Conservation (phyloP, 2,329 filamentous ascomycete genomes). For the Talaromyces sp. region DNA sequence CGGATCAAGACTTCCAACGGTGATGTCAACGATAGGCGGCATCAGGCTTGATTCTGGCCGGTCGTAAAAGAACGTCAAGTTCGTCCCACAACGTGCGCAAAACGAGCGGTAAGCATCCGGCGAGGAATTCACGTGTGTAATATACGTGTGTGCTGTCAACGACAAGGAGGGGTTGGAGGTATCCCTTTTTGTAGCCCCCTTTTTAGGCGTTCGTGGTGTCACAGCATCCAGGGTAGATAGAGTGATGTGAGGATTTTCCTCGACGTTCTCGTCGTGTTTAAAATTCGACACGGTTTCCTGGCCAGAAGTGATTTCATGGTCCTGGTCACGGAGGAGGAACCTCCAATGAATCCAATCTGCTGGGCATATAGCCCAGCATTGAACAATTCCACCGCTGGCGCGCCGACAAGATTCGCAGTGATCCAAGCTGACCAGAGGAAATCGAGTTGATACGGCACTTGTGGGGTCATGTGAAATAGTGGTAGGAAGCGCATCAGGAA, state of each 20-base stretch:
- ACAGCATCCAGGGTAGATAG: neutral
- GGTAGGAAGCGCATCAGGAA: neutral
- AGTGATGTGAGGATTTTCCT: neutral
- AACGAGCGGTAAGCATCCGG: conserved; percentile 21
- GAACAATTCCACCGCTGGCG: conserved; percentile 16
- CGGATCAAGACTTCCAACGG: conserved; percentile 21
- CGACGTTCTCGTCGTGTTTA: neutral
- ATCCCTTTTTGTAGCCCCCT: too few relatives aligned
- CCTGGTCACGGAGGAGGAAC: conserved; percentile 9
- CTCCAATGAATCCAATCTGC: conserved; percentile 22
- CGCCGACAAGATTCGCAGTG: conserved; percentile 24
- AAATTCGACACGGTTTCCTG: too few relatives aligned
- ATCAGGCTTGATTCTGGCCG: conserved; percentile 8
- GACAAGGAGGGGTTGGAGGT: too few relatives aligned
- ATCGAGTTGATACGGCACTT: conserved; percentile 13
- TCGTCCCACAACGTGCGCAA: conserved; percentile 24
- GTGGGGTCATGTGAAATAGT: neutral
- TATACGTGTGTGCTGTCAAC: neutral
- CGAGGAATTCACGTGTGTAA: conserved; percentile 14
- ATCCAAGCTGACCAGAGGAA: conserved; percentile 21
- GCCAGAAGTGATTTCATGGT: too few relatives aligned
- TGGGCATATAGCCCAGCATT: conserved; percentile 24
- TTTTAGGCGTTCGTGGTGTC: neutral
- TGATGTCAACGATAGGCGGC: conserved; percentile 18
- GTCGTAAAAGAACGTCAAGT: conserved; percentile 18